A percentile compares a stretch with the other conserved stretches of the same genome.
Conservation (phyloP, 192 early-diverging fungal genomes). For the Linnemannia exigua region DNA sequence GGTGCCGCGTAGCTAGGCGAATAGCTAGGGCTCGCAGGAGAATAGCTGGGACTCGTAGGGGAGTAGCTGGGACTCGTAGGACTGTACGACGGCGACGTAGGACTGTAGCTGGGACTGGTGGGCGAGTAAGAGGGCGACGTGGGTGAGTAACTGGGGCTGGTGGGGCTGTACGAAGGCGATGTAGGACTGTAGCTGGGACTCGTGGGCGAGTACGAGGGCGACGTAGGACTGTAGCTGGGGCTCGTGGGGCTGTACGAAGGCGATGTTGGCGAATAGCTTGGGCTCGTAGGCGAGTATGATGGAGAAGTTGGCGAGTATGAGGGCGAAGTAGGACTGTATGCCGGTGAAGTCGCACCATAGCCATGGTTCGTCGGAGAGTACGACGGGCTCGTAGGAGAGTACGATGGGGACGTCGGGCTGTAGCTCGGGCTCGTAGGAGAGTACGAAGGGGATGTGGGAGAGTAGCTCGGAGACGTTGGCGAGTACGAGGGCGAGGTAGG, state of each 20-base stretch:
- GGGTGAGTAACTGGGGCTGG: slow-evolving; percentile 84
- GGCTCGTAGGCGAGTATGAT: slow-evolving; percentile 81
- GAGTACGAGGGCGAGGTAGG: slow-evolving; percentile 82
- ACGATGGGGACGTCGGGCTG: slow-evolving; percentile 56
- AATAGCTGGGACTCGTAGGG: slow-evolving; percentile 77
- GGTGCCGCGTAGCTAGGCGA: slow-evolving; percentile 67
- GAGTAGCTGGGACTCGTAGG: slow-evolving; percentile 74
- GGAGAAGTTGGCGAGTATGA: slow-evolving; percentile 85
- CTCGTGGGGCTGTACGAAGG: too few relatives aligned
- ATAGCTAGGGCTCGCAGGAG: slow-evolving; percentile 77
- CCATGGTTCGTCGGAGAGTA: slow-evolving; percentile 65
- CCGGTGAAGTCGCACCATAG: slow-evolving; percentile 69
- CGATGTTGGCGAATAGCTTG: too few relatives aligned
- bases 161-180: too few relatives aligned
- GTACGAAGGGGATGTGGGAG: slow-evolving; percentile 78
- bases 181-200: slow-evolving; percentile 82
- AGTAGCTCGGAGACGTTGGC: slow-evolving; percentile 79
- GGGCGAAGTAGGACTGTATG: slow-evolving; percentile 83
- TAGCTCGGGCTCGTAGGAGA: too few relatives aligned
- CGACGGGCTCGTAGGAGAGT: slow-evolving; percentile 54
- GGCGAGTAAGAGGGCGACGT: slow-evolving; percentile 83
- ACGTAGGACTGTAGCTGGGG: slow-evolving; percentile 79
- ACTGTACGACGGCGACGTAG: slow-evolving; percentile 81
- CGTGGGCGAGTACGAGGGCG: slow-evolving; percentile 80
- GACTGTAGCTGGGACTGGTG: slow-evolving; percentile 77